Evolutionary conservation across 1,284 basidiomycete genomes (phyloP).

Genomic region (Cutaneotrichosporon sp.): DNA sequence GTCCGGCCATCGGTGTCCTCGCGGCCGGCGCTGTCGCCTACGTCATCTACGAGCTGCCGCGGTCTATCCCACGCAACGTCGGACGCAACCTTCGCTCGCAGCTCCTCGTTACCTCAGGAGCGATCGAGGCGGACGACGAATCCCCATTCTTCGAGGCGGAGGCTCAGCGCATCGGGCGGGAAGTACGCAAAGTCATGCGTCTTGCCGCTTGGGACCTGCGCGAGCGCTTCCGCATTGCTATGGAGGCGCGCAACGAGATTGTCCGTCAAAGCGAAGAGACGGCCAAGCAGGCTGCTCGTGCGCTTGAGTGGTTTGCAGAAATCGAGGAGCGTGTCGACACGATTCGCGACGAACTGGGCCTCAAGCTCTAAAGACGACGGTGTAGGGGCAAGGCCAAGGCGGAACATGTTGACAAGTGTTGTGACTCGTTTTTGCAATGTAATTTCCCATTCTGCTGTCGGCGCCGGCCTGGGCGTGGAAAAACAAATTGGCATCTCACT

Average conservation of each 20-base stretch:
- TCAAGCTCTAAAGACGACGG: conserved; percentile 26
- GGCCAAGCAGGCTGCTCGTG: conserved; percentile 66
- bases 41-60: conserved; percentile 83
- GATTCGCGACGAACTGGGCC: conserved; percentile 55
- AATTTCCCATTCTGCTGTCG: conserved; percentile 1
- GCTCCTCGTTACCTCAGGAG: conserved; percentile 52
- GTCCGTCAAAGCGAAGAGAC: conserved; percentile 74
- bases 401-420: conserved; percentile 7
- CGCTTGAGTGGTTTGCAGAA: conserved; percentile 69
- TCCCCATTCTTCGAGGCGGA: conserved; percentile 69
- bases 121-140: conserved; percentile 37
- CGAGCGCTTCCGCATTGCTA: conserved; percentile 75
- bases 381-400: not conserved
- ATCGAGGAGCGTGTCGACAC: conserved; percentile 62
- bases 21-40: conserved; percentile 76
- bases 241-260: conserved; percentile 74
- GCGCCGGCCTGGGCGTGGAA: not conserved
- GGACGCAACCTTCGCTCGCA: conserved; percentile 66
- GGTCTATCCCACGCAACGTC: conserved; percentile 85
- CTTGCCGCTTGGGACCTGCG: conserved; percentile 88
- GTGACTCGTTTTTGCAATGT: conserved; percentile 7
- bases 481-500: not conserved
- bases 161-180: conserved; percentile 69
- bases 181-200: conserved; percentile 91
- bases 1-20: conserved; percentile 70